These are phyloP conservation scores for Salix suchowensis DNA, from an alignment of 345 rosid genomes.

Conservation along the genomic window DNA sequence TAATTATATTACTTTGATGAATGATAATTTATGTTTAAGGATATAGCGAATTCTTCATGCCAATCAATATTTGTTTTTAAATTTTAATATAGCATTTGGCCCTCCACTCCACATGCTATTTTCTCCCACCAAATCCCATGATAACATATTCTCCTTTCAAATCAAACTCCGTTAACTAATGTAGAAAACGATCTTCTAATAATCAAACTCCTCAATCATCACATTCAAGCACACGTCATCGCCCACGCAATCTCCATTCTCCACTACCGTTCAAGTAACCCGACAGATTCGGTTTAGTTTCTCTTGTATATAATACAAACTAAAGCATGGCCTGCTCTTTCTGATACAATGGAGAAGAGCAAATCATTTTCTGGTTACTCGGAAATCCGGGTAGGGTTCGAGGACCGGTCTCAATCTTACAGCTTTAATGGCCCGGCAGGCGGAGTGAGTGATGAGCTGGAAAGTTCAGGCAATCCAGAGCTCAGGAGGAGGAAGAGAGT, in stretches of 20 bases:
- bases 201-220: not conserved
- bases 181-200: not conserved
- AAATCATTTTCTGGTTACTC: constrained; percentile 44
- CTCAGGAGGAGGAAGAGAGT: constrained; percentile 53
- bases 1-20: too few relatives aligned
- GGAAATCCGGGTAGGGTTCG: constrained; percentile 26
- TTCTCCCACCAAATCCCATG: constrained; percentile 14
- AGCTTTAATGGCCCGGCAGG: constrained; percentile 48
- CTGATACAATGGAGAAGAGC: constrained; percentile 50
- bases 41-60: too few relatives aligned
- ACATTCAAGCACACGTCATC: not conserved
- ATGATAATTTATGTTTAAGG: too few relatives aligned
- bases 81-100: not conserved
- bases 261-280: constrained; percentile 1
- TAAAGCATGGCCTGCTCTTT: not conserved
- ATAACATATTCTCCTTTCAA: not conserved
- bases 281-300: not conserved
- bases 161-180: not conserved
- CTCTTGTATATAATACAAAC: not conserved
- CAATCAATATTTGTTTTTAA: too few relatives aligned
- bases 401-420: constrained; percentile 44
- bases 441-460: constrained; percentile 6
- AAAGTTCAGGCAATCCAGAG: constrained; percentile 41
- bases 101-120: constrained; percentile 9
- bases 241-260: constrained; percentile 16